Evolutionary conservation across 495 filamentous ascomycete genomes (phyloP), one percentile per base, ranked within the genome.

Genomic region (Neurospora sp.): DNA sequence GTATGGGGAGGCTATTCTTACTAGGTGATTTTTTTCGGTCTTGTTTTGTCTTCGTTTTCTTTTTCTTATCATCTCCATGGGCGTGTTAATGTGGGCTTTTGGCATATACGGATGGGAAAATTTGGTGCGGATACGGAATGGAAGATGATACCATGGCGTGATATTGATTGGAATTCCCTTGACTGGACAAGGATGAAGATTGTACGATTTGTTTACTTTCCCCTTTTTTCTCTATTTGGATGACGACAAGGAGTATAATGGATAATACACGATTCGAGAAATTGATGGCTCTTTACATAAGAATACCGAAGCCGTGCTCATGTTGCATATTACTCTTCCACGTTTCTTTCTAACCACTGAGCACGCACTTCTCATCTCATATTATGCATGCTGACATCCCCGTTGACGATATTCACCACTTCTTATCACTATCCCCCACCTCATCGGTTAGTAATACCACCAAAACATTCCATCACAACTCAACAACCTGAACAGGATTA

Each of bases 401-500:
- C 44, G 44, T 46, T 11, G 3, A 20, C 44, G n/a, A 4, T 10
- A 20, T 20, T n/a, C 7, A n/a, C 18, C 42, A n/a, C 18, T 9
- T 46, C 18, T 4, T 4, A n/a, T 44, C 41, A 44, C 16, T 3
- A n/a, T 9, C 7, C 0, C 2, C 18, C 18, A n/a, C 42, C 18
- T 7, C 42, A 46, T 46, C 8, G 42, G 0, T 20, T 0, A 54
- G 0, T 0, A 62, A 62, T 0, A 35, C 54, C 23, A 20, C 0
- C 3, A 10, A 18, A 27, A n/a, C 14, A 8, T 4, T 23, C 27
- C 39, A 49, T 76, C 44, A 83, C 71, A 83, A 72, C 20, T 81
- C 76, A 27, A 83, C 78, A 14, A 81, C 78, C 37, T 72, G 73
- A 1, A 76, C 78, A 69, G 83, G 80, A 78, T 93, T 94, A 16